Percentiles rank a stretch among this genome's conserved stretches.
Conservation (phyloP, 2,329 filamentous ascomycete genomes). For the Plectosphaerella sp. region DNA sequence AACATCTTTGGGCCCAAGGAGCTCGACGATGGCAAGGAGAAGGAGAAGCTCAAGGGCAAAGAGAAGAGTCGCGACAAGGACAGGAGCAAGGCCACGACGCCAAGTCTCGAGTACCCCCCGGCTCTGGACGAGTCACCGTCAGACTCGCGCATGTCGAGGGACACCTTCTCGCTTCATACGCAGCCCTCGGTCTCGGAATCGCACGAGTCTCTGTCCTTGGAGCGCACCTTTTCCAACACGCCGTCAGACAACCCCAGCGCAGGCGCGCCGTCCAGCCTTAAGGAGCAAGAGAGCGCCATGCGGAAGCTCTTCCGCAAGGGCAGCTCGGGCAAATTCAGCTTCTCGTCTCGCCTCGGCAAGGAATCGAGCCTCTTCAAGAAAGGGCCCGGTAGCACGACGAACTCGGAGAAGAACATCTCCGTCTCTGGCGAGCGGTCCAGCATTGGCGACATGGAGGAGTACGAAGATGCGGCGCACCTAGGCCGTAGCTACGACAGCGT, state of each 20-base stretch:
- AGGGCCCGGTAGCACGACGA: slow-evolving; percentile 49
- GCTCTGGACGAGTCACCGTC: slow-evolving; percentile 44
- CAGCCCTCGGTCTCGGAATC: slow-evolving; percentile 54
- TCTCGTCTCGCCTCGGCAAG: slow-evolving; percentile 52
- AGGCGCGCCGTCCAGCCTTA: slow-evolving; percentile 28
- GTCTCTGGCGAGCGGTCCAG: slow-evolving; percentile 43
- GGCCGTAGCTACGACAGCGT: slow-evolving; percentile 53
- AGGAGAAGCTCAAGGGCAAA: background rate
- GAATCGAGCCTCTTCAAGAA: slow-evolving; percentile 55
- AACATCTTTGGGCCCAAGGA: slow-evolving; percentile 53
- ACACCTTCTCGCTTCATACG: slow-evolving; percentile 53
- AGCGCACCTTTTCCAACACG: slow-evolving; percentile 51
- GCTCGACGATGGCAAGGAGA: slow-evolving; percentile 13
- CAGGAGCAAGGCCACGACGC: slow-evolving; percentile 27
- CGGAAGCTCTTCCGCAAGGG: slow-evolving; percentile 61
- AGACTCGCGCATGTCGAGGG: slow-evolving; percentile 50
- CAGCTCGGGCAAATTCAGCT: slow-evolving; percentile 61
- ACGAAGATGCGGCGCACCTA: slow-evolving; percentile 40
- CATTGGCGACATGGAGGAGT: slow-evolving; percentile 51
- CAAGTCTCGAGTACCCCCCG: slow-evolving; percentile 31
- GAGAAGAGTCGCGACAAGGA: slow-evolving; percentile 30
- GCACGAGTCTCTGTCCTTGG: slow-evolving; percentile 52
- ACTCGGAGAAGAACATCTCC: slow-evolving; percentile 49
- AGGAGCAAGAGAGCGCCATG: slow-evolving; percentile 53
- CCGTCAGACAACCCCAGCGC: slow-evolving; percentile 46